Conservation (phyloP, 352 stramenopile genomes). For the Phytophthora sp. region DNA sequence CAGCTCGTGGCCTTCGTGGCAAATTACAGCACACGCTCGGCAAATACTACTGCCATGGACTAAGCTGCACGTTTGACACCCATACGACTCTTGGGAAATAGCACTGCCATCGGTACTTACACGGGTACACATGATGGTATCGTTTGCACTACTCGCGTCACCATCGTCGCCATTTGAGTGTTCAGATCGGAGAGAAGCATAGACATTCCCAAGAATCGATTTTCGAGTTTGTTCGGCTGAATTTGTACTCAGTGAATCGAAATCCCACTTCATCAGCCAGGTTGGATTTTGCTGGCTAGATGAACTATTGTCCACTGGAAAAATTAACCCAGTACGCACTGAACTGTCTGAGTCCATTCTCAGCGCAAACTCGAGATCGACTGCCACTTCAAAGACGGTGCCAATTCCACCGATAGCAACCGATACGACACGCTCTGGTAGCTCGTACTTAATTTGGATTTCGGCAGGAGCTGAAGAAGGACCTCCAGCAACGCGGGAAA, state of each 20-base stretch:
- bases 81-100: conserved; percentile 78
- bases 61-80: conserved; percentile 84
- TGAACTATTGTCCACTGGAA: conserved; percentile 27
- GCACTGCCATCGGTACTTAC: conserved; percentile 83
- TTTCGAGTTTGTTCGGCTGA: conserved; percentile 8
- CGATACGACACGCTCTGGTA: conserved; percentile 49
- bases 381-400: conserved; percentile 54
- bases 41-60: conserved; percentile 75
- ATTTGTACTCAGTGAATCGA: conserved; percentile 29
- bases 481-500: conserved; percentile 35
- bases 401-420: conserved; percentile 45
- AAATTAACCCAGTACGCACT: conserved; percentile 55
- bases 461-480: conserved; percentile 20
- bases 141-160: conserved; percentile 15
- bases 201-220: conserved; percentile 52
- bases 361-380: conserved; percentile 63
- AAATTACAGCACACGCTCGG: conserved; percentile 69
- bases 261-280: conserved; percentile 40
- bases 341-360: conserved; percentile 32
- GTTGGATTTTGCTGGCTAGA: conserved; percentile 9
- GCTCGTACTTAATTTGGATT: conserved; percentile 47
- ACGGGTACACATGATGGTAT: conserved; percentile 59
- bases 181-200: conserved; percentile 34
- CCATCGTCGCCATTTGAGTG: conserved; percentile 5
- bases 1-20: conserved; percentile 84